Evolutionary conservation across 352 stramenopile genomes (phyloP).

Genomic region (Phytophthora chlamydospora): DNA sequence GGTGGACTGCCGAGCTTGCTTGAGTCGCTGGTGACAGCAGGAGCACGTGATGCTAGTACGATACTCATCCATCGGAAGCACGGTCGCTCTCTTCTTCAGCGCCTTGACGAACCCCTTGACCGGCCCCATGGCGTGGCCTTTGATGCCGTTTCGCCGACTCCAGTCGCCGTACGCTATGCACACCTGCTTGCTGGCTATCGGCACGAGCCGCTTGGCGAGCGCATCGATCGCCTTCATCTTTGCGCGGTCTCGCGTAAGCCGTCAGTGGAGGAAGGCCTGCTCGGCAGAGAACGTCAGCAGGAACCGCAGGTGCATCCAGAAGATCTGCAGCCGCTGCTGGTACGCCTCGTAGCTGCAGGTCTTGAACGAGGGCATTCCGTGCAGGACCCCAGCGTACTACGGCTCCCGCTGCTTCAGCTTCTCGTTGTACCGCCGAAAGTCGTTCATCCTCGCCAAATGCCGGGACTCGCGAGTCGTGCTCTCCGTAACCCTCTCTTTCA

Average conservation of each 20-base stretch:
- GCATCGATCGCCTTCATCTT: no score
- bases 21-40: conserved; percentile 16
- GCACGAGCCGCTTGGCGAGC: no score
- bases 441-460: conserved; percentile 7
- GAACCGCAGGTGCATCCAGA: no score
- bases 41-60: conserved; percentile 21
- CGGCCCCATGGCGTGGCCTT: conserved; percentile 14
- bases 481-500: neutral
- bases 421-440: conserved; percentile 2
- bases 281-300: no score
- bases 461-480: conserved; percentile 15
- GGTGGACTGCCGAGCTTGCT: conserved; percentile 5
- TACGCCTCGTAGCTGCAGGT: no score
- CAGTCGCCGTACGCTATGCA: no score
- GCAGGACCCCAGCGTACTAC: conserved; percentile 5
- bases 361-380: conserved; percentile 28
- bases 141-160: conserved; percentile 25
- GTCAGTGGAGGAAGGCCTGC: no score
- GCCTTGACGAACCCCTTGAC: conserved; percentile 24
- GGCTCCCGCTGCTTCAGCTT: conserved; percentile 17
- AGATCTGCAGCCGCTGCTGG: no score
- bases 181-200: no score
- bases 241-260: no score
- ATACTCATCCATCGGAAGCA: conserved; percentile 22
- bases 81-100: conserved; percentile 21